Evolutionary conservation across 495 filamentous ascomycete genomes (phyloP).

Genomic region (Penicillium subrubescens): DNA sequence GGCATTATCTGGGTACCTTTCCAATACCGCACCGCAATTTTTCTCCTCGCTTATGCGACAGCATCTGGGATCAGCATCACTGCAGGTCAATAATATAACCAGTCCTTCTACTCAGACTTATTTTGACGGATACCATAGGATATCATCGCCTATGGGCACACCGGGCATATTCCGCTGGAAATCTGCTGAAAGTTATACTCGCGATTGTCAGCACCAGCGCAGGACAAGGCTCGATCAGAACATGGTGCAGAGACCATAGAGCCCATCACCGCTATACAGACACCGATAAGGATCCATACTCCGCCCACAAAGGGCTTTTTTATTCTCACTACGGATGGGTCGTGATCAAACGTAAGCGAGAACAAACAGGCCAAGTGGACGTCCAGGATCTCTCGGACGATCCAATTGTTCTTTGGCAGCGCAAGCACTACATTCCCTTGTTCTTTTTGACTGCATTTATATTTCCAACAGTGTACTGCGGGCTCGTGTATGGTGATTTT

Average conservation of each 20-base stretch:
- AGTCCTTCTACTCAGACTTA: not conserved
- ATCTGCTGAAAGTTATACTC: not conserved
- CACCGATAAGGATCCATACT: constrained; percentile 19
- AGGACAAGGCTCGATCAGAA: constrained; percentile 10
- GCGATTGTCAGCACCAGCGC: not conserved
- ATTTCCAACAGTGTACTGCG: constrained; percentile 4
- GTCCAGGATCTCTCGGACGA: constrained; percentile 14
- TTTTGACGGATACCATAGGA: constrained; percentile 2
- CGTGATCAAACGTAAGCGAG: not conserved
- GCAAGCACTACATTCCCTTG: not conserved
- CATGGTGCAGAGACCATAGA: constrained; percentile 16
- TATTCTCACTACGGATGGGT: constrained; percentile 16
- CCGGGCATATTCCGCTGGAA: constrained; percentile 5
- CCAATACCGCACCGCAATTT: constrained; percentile 22
- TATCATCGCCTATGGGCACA: constrained; percentile 24
- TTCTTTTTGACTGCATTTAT: constrained; percentile 1
- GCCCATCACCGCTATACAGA: constrained; percentile 24
- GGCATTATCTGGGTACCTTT: constrained; percentile 4
- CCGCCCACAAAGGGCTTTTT: constrained; percentile 2
- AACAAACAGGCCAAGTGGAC: constrained; percentile 10
- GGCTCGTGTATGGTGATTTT: constrained; percentile 9
- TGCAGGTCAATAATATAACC: not conserved
- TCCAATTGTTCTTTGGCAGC: constrained; percentile 18
- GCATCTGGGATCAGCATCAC: constrained; percentile 7
- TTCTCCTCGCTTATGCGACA: not conserved